phyloP scores from a whole-genome alignment of 23 red algal species.

The Pyropia yezoensis region DNA sequence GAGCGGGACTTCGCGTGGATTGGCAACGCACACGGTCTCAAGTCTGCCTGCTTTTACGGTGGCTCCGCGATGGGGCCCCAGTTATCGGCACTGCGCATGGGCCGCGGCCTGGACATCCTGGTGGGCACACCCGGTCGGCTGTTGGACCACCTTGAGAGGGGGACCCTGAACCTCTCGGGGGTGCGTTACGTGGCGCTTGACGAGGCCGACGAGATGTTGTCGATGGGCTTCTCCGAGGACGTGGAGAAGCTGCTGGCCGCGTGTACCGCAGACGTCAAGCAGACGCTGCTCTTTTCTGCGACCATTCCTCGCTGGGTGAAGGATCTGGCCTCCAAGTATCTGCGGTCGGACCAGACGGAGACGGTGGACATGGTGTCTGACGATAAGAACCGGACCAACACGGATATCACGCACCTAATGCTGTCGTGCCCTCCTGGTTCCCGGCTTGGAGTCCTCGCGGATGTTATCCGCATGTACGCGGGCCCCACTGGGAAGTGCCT shows the following conservation, averaged over 20 bases:
- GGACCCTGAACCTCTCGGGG: conserved; percentile 8
- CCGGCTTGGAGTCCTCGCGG: conserved; percentile 24
- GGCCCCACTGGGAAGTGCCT: conserved; percentile 59
- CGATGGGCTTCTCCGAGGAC: conserved; percentile 72
- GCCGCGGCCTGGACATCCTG: conserved; percentile 53
- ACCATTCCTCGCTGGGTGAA: conserved; percentile 70
- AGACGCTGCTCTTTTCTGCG: conserved; percentile 80
- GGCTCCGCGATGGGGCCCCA: conserved; percentile 47
- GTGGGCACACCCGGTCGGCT: conserved; percentile 68
- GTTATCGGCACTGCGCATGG: conserved; percentile 11
- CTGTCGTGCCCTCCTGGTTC: conserved; percentile 22
- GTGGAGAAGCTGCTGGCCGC: conserved; percentile 57
- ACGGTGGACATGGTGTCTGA: conserved; percentile 51
- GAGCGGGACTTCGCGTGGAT: conserved; percentile 58
- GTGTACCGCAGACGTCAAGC: conserved; percentile 42
- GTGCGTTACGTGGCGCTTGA: conserved; percentile 68
- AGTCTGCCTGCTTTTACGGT: conserved; percentile 47
- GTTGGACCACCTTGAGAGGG: conserved; percentile 68
- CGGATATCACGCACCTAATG: conserved; percentile 46
- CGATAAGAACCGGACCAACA: conserved; percentile 47
- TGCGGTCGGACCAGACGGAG: conserved; percentile 31
- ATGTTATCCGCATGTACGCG: conserved; percentile 44
- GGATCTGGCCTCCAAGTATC: conserved; percentile 50
- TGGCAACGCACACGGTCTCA: conserved; percentile 26
- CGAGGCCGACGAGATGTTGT: conserved; percentile 84